A percentile compares a stretch with the other conserved stretches of the same genome.
Conservation (phyloP, 306 rosid genomes). For the Neltuma alba region DNA sequence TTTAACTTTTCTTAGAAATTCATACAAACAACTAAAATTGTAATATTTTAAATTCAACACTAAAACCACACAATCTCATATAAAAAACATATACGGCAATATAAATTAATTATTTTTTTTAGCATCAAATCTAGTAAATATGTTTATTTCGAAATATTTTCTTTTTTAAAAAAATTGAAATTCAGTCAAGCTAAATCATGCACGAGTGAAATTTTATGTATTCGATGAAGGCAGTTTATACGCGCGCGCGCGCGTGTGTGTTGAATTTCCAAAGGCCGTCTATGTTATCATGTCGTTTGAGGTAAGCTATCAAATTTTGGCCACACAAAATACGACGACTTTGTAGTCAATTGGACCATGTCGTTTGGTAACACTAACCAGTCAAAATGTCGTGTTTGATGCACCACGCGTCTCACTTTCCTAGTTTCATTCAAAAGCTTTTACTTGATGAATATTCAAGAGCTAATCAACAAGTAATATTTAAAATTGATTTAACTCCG, state of each 20-base stretch:
- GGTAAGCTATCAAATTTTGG: neutral
- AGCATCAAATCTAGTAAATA: neutral
- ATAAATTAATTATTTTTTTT: no score
- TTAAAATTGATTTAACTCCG: neutral
- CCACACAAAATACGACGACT: neutral
- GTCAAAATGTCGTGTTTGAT: neutral
- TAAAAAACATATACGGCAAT: neutral
- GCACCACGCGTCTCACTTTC: neutral
- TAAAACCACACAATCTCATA: neutral
- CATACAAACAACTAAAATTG: neutral
- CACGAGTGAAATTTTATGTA: neutral
- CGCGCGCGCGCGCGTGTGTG: no score
- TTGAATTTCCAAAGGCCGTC: neutral
- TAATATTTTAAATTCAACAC: neutral
- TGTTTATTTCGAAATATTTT: neutral
- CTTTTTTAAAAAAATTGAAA: neutral
- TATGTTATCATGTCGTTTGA: neutral
- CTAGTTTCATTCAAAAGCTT: neutral
- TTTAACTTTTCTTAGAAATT: no score
- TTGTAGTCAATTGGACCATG: neutral
- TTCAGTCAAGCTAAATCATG: neutral
- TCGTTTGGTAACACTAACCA: neutral
- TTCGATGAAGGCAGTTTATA: no score
- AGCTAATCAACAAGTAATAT: neutral
- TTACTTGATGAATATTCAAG: neutral